These are phyloP conservation scores for Parathielavia hyrcaniae DNA, from an alignment of 495 filamentous ascomycete genomes.

Conservation along the genomic window DNA sequence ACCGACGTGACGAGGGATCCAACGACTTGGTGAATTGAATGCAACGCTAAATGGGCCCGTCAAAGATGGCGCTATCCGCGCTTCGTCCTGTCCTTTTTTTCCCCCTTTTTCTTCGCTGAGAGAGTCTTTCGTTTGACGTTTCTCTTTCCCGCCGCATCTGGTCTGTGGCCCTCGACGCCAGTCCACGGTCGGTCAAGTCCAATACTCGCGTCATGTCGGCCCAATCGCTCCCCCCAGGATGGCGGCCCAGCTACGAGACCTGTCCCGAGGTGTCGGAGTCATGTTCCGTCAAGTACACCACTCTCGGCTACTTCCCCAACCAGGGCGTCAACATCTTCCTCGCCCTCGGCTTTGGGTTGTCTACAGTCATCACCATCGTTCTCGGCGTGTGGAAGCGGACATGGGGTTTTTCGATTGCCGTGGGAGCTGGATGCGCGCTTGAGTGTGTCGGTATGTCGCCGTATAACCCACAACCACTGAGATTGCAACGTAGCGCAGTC, in stretches of 20 bases:
- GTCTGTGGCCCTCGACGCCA: no score
- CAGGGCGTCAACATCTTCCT: constrained; percentile 58
- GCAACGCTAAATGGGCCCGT: background rate
- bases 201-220: constrained; percentile 12
- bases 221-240: constrained; percentile 13
- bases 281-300: constrained; percentile 56
- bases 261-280: constrained; percentile 44
- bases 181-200: background rate
- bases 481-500: background rate
- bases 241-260: constrained; percentile 29
- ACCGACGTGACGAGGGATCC: background rate
- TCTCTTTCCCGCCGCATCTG: background rate
- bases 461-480: background rate
- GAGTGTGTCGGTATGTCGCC: constrained; percentile 34
- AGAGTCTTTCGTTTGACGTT: background rate
- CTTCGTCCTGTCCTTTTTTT: no score
- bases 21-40: background rate
- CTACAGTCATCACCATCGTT: constrained; percentile 41
- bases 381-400: constrained; percentile 55
- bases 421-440: constrained; percentile 44
- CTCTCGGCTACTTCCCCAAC: constrained; percentile 63
- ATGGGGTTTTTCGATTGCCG: constrained; percentile 54
- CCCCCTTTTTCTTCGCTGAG: background rate
- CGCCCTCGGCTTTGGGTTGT: constrained; percentile 49
- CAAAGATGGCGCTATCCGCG: constrained; percentile 1